Evolutionary conservation across 345 rosid genomes (phyloP).

Genomic region (Conringia planisiliqua): DNA sequence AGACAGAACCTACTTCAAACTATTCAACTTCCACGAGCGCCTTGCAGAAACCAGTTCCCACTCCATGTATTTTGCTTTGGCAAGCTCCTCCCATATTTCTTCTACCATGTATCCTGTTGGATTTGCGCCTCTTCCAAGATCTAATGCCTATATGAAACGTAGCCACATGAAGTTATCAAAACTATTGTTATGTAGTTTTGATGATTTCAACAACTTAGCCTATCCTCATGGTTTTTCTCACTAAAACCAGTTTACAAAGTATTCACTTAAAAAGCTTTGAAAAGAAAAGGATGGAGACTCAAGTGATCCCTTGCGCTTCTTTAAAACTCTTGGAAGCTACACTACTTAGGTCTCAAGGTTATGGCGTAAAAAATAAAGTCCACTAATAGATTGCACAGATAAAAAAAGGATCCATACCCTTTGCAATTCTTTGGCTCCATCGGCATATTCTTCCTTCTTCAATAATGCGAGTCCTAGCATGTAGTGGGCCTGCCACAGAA

Average conservation of each 20-base stretch:
- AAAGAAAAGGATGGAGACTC: background rate
- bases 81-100: conserved; percentile 87
- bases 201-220: background rate
- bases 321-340: background rate
- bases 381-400: background rate
- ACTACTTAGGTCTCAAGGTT: background rate
- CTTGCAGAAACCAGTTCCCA: conserved; percentile 70
- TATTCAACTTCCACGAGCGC: conserved; percentile 71
- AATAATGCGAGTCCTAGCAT: conserved; percentile 83
- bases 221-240: background rate
- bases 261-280: background rate
- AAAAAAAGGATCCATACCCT: conserved; percentile 44
- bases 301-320: background rate
- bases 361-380: background rate
- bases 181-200: background rate
- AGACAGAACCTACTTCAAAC: conserved; percentile 69
- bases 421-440: conserved; percentile 67
- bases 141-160: conserved; percentile 53
- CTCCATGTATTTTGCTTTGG: conserved; percentile 75
- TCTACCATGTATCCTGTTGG: conserved; percentile 68
- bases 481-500: conserved; percentile 64
- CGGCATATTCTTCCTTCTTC: conserved; percentile 43
- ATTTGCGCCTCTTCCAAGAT: conserved; percentile 75
- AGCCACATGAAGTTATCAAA: background rate
- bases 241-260: background rate